Evolutionary conservation across 331 rosid species (phyloP).

Genomic region (Rhamnella rubrinervis): DNA sequence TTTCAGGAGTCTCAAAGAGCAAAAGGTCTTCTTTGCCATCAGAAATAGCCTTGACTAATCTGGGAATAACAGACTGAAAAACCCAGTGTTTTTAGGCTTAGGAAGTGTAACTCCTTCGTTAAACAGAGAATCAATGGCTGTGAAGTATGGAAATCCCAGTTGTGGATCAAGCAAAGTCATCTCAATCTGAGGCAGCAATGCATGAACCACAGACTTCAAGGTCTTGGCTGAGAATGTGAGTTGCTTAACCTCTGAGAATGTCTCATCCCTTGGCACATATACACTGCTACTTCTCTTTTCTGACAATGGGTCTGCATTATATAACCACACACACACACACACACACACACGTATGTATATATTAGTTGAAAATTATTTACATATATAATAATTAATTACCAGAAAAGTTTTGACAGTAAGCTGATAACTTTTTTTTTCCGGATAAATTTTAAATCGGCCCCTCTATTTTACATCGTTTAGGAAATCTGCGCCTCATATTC

Average conservation of each 20-base stretch:
- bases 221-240: slow-evolving; percentile 38
- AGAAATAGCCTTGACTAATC: slow-evolving; percentile 25
- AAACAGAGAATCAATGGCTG: slow-evolving; percentile 47
- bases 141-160: slow-evolving; percentile 46
- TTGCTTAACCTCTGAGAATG: slow-evolving; percentile 36
- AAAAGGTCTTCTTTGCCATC: slow-evolving; percentile 12
- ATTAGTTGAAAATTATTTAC: too few species aligned
- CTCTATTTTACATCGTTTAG: too few species aligned
- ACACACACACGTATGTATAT: too few species aligned
- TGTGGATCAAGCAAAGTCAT: slow-evolving; percentile 26
- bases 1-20: slow-evolving; percentile 44
- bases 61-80: slow-evolving; percentile 39
- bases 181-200: slow-evolving; percentile 38
- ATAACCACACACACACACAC: too few species aligned
- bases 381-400: too few species aligned
- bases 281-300: slow-evolving; percentile 31
- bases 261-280: slow-evolving; percentile 63
- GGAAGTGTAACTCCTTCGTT: slow-evolving; percentile 45
- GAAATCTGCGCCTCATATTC: too few species aligned
- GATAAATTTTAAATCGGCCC: too few species aligned
- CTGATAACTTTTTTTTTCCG: too few species aligned
- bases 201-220: slow-evolving; percentile 35
- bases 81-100: not conserved
- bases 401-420: too few species aligned
- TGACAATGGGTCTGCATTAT: slow-evolving; percentile 40